Evolutionary conservation across 192 early-diverging fungal genomes (phyloP).

Genomic region (Linnemannia exigua): DNA sequence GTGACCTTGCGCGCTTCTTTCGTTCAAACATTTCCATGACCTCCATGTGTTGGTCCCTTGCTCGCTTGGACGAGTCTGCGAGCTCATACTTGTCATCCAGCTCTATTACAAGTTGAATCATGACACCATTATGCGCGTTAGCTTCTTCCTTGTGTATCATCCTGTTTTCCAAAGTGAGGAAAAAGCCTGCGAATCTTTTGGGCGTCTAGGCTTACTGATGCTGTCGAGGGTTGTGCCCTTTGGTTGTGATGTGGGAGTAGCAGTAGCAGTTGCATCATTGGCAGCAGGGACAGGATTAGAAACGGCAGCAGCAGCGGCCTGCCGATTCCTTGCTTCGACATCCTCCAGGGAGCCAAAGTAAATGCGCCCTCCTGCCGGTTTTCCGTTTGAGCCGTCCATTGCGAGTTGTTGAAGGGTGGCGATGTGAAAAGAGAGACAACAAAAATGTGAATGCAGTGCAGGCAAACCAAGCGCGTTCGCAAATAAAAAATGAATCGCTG

Average conservation of each 20-base stretch:
- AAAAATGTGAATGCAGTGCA: background rate
- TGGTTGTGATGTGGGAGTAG: constrained; percentile 7
- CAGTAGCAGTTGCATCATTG: constrained; percentile 14
- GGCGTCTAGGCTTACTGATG: constrained; percentile 22
- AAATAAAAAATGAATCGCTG: background rate
- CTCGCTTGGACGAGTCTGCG: constrained; percentile 61
- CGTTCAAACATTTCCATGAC: constrained; percentile 81
- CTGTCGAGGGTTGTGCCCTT: constrained; percentile 25
- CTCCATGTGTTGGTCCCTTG: constrained; percentile 64
- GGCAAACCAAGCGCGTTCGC: background rate
- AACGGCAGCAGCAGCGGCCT: constrained; percentile 36
- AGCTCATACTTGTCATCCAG: constrained; percentile 56
- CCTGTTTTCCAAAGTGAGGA: background rate
- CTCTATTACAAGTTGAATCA: constrained; percentile 17
- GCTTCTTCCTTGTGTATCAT: background rate
- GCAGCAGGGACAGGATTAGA: background rate
- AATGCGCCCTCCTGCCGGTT: constrained; percentile 63
- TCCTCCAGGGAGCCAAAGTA: constrained; percentile 75
- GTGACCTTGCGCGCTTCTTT: constrained; percentile 77
- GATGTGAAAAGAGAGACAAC: background rate
- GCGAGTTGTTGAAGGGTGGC: background rate
- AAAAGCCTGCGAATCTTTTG: background rate
- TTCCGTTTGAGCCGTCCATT: constrained; percentile 51
- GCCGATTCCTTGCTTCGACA: constrained; percentile 63
- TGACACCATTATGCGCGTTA: background rate